Conservation (phyloP, 805 yeast species). For the Ogataea thermomethanolica region DNA sequence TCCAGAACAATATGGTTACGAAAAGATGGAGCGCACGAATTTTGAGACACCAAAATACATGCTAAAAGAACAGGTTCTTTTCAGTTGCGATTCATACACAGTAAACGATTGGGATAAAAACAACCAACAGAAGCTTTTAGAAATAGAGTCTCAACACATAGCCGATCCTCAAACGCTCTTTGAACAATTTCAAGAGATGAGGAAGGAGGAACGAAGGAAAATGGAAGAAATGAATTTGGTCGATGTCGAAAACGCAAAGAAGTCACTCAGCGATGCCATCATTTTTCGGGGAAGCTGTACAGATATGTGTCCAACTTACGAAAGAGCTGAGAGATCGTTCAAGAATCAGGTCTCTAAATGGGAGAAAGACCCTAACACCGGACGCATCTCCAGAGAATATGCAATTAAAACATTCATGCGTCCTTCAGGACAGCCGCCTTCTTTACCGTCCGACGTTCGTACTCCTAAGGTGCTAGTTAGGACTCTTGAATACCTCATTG, state of each 20-base stretch:
- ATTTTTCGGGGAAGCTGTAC: slow-evolving; percentile 80
- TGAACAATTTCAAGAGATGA: slow-evolving; percentile 68
- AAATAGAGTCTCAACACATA: slow-evolving; percentile 41
- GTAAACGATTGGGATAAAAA: slow-evolving; percentile 64
- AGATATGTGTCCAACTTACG: slow-evolving; percentile 95
- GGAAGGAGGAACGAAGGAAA: slow-evolving; percentile 67
- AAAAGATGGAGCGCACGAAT: slow-evolving; percentile 17
- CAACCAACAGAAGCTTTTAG: slow-evolving; percentile 63
- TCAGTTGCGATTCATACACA: slow-evolving; percentile 33
- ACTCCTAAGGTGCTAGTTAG: slow-evolving; percentile 74
- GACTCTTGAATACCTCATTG: slow-evolving; percentile 70
- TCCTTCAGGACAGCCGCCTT: slow-evolving; percentile 98
- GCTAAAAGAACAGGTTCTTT: slow-evolving; percentile 31
- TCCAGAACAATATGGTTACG: slow-evolving; percentile 31
- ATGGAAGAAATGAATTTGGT: slow-evolving; percentile 84
- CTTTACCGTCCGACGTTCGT: slow-evolving; percentile 94
- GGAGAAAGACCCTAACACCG: slow-evolving; percentile 65
- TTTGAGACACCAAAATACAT: slow-evolving; percentile 30
- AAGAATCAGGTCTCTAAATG: slow-evolving; percentile 81
- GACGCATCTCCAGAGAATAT: slow-evolving; percentile 49
- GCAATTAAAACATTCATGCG: slow-evolving; percentile 93
- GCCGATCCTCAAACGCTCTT: slow-evolving; percentile 68
- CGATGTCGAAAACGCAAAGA: slow-evolving; percentile 79
- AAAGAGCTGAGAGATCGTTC: slow-evolving; percentile 79
- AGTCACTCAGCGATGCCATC: slow-evolving; percentile 85